These are phyloP conservation scores for Fusarium brevicatenulatum DNA, from an alignment of 2,329 filamentous ascomycete species.

Conservation along the genomic window DNA sequence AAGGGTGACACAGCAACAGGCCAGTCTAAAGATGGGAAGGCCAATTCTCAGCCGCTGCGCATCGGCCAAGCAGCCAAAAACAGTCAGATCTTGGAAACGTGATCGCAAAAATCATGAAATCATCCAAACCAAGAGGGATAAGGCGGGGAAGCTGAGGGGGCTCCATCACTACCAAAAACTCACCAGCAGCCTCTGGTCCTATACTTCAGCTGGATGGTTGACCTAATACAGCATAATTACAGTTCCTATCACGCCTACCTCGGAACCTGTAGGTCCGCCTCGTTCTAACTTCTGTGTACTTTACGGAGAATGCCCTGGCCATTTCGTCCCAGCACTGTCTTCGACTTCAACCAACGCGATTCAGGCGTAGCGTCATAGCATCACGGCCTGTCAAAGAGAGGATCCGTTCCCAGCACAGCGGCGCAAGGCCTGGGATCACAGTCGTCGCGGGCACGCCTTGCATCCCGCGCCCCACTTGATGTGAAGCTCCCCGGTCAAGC, in stretches of 20 bases:
- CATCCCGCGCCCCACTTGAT: conserved; percentile 42
- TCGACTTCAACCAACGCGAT: conserved; percentile 34
- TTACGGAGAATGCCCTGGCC: background rate
- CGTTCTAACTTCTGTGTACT: background rate
- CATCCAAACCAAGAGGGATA: conserved; percentile 21
- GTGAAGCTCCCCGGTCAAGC: conserved; percentile 39
- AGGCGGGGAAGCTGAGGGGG: conserved; percentile 29
- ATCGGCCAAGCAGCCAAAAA: conserved; percentile 17
- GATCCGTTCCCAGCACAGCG: conserved; percentile 48
- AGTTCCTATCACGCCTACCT: background rate
- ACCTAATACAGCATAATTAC: background rate
- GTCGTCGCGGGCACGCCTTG: conserved; percentile 36
- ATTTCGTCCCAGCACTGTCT: conserved; percentile 17
- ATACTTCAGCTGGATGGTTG: background rate
- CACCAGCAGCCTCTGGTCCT: conserved; percentile 3
- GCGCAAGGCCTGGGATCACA: conserved; percentile 36
- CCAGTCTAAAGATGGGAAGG: conserved; percentile 5
- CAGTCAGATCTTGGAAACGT: conserved; percentile 29
- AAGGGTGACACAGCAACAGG: conserved; percentile 13
- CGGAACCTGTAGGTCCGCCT: background rate
- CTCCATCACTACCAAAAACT: conserved; percentile 26
- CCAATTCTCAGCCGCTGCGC: conserved; percentile 5
- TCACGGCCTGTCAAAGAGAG: conserved; percentile 43
- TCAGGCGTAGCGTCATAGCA: conserved; percentile 43
- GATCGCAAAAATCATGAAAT: conserved; percentile 34